Percentiles rank a stretch among this genome's conserved stretches.
Evolutionary conservation across 768 basidiomycete species (phyloP).

Genomic region (Mycena kentingensis): DNA sequence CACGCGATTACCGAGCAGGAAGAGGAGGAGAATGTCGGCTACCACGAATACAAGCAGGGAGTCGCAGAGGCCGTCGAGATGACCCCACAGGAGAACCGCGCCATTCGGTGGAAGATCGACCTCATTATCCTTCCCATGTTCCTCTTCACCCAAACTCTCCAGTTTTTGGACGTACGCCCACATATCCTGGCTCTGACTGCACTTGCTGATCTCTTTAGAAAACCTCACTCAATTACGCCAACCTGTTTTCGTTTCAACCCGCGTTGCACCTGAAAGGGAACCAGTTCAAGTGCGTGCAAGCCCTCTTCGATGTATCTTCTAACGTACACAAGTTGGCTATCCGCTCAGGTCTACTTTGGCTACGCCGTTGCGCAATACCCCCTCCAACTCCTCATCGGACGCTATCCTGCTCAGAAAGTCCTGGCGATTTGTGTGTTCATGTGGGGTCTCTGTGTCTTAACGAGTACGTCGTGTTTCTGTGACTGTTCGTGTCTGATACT

Average conservation of each 20-base stretch:
- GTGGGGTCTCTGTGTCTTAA: constrained; percentile 24
- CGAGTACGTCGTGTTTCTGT: constrained; percentile 1
- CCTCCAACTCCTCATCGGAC: constrained; percentile 20
- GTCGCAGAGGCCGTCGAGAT: constrained; percentile 12
- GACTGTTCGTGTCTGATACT: background rate
- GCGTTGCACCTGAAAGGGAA: constrained; percentile 19
- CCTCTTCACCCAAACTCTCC: constrained; percentile 21
- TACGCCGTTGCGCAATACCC: constrained; percentile 24
- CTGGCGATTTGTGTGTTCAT: constrained; percentile 19
- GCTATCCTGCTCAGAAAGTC: constrained; percentile 21
- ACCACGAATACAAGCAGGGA: constrained; percentile 18
- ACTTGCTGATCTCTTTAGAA: constrained; percentile 4
- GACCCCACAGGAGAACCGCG: constrained; percentile 13
- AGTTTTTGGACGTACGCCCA: constrained; percentile 18
- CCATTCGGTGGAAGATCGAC: constrained; percentile 21
- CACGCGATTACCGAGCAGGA: constrained; percentile 16
- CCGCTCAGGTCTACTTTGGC: constrained; percentile 20
- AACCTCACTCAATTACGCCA: constrained; percentile 23
- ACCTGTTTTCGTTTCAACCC: constrained; percentile 20
- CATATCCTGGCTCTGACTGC: background rate
- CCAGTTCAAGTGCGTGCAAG: constrained; percentile 18
- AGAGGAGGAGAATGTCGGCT: constrained; percentile 22
- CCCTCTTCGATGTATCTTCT: background rate
- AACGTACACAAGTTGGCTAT: constrained; percentile 11
- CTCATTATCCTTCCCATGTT: constrained; percentile 19